A percentile compares a stretch with the other conserved stretches of the same genome.
These are phyloP conservation scores for Urtica urens DNA, from an alignment of 306 rosid species.

Conservation along the genomic window DNA sequence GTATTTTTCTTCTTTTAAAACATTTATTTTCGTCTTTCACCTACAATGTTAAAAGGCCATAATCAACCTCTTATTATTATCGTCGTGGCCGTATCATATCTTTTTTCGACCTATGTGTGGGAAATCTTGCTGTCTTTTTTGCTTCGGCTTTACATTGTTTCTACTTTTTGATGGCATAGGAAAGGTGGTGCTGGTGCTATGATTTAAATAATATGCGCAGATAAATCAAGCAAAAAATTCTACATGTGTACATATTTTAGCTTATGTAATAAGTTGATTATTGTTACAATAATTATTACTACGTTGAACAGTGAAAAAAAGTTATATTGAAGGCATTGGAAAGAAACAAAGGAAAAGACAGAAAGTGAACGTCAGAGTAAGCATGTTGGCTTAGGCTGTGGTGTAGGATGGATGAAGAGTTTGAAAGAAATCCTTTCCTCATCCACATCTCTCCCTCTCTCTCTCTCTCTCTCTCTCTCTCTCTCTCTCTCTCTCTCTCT, in stretches of 20 bases:
- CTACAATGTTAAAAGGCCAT: constrained; percentile 30
- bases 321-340: constrained; percentile 3
- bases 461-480: constrained; percentile 18
- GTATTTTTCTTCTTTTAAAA: constrained; percentile 6
- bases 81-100: constrained; percentile 11
- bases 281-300: not conserved
- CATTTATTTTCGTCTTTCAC: constrained; percentile 18
- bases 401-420: constrained; percentile 43
- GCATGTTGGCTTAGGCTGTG: constrained; percentile 57
- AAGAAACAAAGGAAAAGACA: constrained; percentile 63
- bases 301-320: not conserved
- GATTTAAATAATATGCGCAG: not conserved
- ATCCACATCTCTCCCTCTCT: constrained; percentile 29
- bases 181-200: constrained; percentile 28
- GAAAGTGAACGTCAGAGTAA: constrained; percentile 65
- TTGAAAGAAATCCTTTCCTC: constrained; percentile 47
- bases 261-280: not conserved
- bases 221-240: not conserved
- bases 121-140: constrained; percentile 10
- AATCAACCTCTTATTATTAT: constrained; percentile 28
- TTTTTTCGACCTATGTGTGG: constrained; percentile 4
- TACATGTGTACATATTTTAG: not conserved
- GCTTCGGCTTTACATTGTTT: constrained; percentile 23
- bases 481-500: constrained; percentile 30
- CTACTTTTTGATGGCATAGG: constrained; percentile 31